A percentile compares a stretch with the other conserved stretches of the same genome.
Evolutionary conservation across 352 stramenopile species (phyloP).

Genomic region (Phytopythium delawarense): DNA sequence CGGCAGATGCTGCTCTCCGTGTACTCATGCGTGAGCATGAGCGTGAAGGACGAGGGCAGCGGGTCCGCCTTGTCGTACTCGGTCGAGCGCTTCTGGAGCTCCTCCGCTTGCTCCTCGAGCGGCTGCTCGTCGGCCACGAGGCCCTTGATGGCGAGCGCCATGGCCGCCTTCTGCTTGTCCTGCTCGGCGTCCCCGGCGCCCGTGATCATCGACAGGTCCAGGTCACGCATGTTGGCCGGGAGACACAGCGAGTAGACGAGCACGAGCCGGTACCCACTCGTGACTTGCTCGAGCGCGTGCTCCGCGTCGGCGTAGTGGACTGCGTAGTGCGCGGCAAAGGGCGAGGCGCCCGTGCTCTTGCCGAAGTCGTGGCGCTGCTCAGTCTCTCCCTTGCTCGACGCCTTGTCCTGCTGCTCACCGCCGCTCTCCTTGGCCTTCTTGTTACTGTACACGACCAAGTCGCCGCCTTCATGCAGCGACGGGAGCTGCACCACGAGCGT

Average conservation of each 20-base stretch:
- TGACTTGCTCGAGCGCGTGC: slow-evolving; percentile 17
- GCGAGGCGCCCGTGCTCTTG: slow-evolving; percentile 10
- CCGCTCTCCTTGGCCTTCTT: background rate
- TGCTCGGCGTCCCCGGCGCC: background rate
- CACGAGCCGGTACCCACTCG: slow-evolving; percentile 17
- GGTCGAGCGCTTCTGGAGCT: background rate
- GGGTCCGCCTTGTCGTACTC: background rate
- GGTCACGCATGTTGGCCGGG: slow-evolving; percentile 9
- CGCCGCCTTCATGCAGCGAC: slow-evolving; percentile 16
- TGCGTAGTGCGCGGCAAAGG: slow-evolving; percentile 14
- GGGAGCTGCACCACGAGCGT: slow-evolving; percentile 43
- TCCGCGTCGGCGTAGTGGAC: slow-evolving; percentile 22
- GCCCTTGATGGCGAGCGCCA: slow-evolving; percentile 7
- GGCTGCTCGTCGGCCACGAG: slow-evolving; percentile 4
- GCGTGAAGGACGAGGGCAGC: slow-evolving; percentile 1
- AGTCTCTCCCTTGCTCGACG: background rate
- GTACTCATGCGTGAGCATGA: slow-evolving; percentile 19
- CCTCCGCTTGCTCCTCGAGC: background rate
- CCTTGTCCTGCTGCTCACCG: background rate
- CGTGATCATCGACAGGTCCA: background rate
- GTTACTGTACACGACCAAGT: slow-evolving; percentile 15
- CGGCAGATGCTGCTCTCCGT: slow-evolving; percentile 13
- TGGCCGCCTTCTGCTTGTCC: background rate
- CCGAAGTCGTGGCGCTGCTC: slow-evolving; percentile 17
- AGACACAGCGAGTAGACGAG: slow-evolving; percentile 22